Evolutionary conservation across 2,329 filamentous ascomycete genomes (phyloP).

Genomic region (Rhynchosporium agropyri): DNA sequence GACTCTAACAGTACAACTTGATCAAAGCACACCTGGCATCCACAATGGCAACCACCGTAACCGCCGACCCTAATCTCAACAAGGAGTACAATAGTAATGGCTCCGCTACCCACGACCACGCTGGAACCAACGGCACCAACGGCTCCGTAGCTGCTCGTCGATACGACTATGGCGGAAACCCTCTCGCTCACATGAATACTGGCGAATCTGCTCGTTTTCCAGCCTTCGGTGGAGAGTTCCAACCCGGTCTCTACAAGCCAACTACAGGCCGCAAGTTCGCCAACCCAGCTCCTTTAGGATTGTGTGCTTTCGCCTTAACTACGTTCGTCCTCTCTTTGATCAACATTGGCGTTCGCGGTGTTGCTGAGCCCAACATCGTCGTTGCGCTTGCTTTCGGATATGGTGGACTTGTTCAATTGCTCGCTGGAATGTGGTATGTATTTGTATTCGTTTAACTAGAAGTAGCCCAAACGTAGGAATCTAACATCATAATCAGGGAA

Average conservation of each 20-base stretch:
- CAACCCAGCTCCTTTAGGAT: slow-evolving; percentile 62
- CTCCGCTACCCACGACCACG: slow-evolving; percentile 31
- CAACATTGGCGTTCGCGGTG: slow-evolving; percentile 54
- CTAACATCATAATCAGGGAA: slow-evolving; percentile 49
- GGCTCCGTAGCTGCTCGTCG: background rate
- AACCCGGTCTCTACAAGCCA: slow-evolving; percentile 59
- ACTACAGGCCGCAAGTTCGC: slow-evolving; percentile 56
- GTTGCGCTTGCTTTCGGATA: slow-evolving; percentile 61
- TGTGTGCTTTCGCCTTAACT: slow-evolving; percentile 63
- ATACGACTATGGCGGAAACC: slow-evolving; percentile 45
- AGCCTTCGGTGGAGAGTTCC: slow-evolving; percentile 61
- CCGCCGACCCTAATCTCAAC: slow-evolving; percentile 28
- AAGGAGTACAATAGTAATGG: slow-evolving; percentile 32
- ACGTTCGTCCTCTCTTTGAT: slow-evolving; percentile 63
- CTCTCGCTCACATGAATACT: slow-evolving; percentile 53
- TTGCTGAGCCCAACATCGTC: slow-evolving; percentile 55
- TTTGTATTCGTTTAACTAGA: background rate
- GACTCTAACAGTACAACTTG: slow-evolving; percentile 17
- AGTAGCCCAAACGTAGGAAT: background rate
- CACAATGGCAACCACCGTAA: slow-evolving; percentile 35
- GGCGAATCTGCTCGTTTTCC: slow-evolving; percentile 48
- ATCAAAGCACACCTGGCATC: background rate
- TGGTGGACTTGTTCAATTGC: slow-evolving; percentile 68
- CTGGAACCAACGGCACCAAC: slow-evolving; percentile 1
- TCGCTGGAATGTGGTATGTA: slow-evolving; percentile 67